A percentile compares a stretch with the other conserved stretches of the same genome.
phyloP scores from a whole-genome alignment of 345 rosid species.

The Hirschfeldia incana region DNA sequence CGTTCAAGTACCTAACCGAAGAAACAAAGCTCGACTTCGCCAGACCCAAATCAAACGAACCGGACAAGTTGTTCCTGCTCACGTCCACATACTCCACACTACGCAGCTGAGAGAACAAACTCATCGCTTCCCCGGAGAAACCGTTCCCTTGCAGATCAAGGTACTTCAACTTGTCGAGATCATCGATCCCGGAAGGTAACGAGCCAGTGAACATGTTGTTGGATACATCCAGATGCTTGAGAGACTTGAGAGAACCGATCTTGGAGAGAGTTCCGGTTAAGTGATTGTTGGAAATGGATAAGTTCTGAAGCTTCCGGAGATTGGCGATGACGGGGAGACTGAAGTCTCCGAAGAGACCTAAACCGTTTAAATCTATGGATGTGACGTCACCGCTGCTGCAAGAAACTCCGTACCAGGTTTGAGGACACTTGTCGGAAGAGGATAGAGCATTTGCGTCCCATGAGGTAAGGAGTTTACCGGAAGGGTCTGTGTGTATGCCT shows the following conservation, averaged over 20 bases:
- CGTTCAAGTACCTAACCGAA: conserved; percentile 56
- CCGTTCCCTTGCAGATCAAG: conserved; percentile 65
- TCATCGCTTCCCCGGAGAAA: conserved; percentile 72
- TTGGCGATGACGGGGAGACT: conserved; percentile 57
- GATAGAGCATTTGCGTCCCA: conserved; percentile 68
- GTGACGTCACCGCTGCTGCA: conserved; percentile 63
- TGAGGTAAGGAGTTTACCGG: conserved; percentile 56
- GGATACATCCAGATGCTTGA: conserved; percentile 61
- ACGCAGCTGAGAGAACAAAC: conserved; percentile 55
- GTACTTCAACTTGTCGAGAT: conserved; percentile 53
- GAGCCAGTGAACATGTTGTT: conserved; percentile 56
- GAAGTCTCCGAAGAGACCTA: conserved; percentile 67
- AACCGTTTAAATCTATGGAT: conserved; percentile 58
- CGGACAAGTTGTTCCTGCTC: conserved; percentile 70
- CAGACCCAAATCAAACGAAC: conserved; percentile 73
- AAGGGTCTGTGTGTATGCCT: conserved; percentile 61
- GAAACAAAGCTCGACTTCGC: conserved; percentile 67
- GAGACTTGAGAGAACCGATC: conserved; percentile 54
- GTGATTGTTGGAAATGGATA: conserved; percentile 65
- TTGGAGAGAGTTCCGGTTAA: conserved; percentile 67
- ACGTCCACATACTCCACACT: conserved; percentile 57
- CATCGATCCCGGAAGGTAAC: conserved; percentile 49
- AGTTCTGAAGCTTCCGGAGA: conserved; percentile 59
- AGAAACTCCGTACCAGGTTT: conserved; percentile 72
- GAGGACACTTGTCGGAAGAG: conserved; percentile 72